Conservation (phyloP, 768 basidiomycete genomes). For the Lentinula boryana region DNA sequence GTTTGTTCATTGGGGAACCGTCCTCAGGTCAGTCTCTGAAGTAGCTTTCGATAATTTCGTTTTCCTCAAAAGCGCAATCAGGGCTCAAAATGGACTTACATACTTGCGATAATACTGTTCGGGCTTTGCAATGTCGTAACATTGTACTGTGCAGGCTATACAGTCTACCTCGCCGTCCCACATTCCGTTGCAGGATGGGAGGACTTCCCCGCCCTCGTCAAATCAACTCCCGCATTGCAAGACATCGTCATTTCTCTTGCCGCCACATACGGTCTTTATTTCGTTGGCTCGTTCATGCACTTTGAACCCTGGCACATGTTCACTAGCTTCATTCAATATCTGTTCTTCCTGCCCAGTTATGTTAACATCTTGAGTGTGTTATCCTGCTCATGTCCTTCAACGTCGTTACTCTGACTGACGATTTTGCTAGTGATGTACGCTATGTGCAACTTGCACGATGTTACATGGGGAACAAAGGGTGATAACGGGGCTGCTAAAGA, state of each 20-base stretch:
- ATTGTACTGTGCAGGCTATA: slow-evolving; percentile 87
- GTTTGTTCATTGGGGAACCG: slow-evolving; percentile 91
- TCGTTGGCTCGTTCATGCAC: slow-evolving; percentile 82
- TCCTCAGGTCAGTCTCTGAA: slow-evolving; percentile 33
- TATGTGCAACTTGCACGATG: slow-evolving; percentile 89
- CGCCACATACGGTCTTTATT: slow-evolving; percentile 78
- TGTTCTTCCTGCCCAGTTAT: slow-evolving; percentile 81
- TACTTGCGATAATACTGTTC: slow-evolving; percentile 68
- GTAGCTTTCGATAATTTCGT: neutral
- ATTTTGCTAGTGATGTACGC: slow-evolving; percentile 72
- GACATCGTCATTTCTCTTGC: slow-evolving; percentile 80
- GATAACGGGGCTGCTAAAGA: slow-evolving; percentile 87
- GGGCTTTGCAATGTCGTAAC: slow-evolving; percentile 75
- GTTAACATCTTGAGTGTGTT: slow-evolving; percentile 74
- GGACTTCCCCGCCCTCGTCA: slow-evolving; percentile 57
- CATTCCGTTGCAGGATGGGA: slow-evolving; percentile 73
- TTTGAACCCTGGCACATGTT: slow-evolving; percentile 97
- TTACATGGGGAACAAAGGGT: slow-evolving; percentile 83
- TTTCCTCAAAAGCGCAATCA: slow-evolving; percentile 16
- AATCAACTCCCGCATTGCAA: slow-evolving; percentile 63
- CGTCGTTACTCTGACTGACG: neutral
- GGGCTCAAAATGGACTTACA: slow-evolving; percentile 86
- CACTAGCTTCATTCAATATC: slow-evolving; percentile 87
- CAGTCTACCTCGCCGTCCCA: slow-evolving; percentile 80
- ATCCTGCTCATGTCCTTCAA: neutral